A percentile compares a stretch with the other conserved stretches of the same genome.
phyloP scores from a whole-genome alignment of 352 stramenopile genomes.

The Phytopythium ostracodes region DNA sequence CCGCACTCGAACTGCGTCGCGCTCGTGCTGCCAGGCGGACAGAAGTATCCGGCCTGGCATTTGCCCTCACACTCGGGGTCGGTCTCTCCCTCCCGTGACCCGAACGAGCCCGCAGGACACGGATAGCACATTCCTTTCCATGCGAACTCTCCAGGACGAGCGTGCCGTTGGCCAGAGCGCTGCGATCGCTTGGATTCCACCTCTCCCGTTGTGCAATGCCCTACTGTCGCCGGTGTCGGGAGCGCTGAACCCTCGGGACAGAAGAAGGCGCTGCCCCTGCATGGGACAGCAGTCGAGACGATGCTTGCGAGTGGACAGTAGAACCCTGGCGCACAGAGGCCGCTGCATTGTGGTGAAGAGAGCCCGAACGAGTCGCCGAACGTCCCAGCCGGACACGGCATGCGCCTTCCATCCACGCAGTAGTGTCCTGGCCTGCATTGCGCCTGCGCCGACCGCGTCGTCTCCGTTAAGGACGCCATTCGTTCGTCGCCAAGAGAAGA shows the following conservation, averaged over 20 bases:
- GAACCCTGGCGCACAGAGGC: conserved; percentile 54
- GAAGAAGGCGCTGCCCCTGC: conserved; percentile 25
- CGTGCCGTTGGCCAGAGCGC: conserved; percentile 24
- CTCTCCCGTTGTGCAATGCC: conserved; percentile 28
- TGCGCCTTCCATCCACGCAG: conserved; percentile 33
- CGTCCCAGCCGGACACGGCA: conserved; percentile 42
- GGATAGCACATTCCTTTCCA: conserved; percentile 48
- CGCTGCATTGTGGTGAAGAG: conserved; percentile 41
- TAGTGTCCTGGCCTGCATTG: conserved; percentile 63
- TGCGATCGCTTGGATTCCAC: conserved; percentile 10
- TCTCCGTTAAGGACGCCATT: conserved; percentile 4
- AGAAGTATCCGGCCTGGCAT: conserved; percentile 72
- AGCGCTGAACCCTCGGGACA: conserved; percentile 34
- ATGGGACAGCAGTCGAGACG: conserved; percentile 25
- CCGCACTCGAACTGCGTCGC: conserved; percentile 47
- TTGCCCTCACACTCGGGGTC: conserved; percentile 43
- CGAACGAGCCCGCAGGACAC: conserved; percentile 66
- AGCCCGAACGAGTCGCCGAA: conserved; percentile 46
- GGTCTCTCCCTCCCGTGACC: conserved; percentile 31
- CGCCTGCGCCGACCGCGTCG: conserved; percentile 32
- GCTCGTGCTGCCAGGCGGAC: conserved; percentile 41
- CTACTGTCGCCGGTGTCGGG: conserved; percentile 15
- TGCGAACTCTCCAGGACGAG: conserved; percentile 48
- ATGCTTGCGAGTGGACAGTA: conserved; percentile 61
- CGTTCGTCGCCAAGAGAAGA: conserved; percentile 12